phyloP scores from a whole-genome alignment of 371 early-diverging fungal species.

The Homolaphlyctis polyrhiza region DNA sequence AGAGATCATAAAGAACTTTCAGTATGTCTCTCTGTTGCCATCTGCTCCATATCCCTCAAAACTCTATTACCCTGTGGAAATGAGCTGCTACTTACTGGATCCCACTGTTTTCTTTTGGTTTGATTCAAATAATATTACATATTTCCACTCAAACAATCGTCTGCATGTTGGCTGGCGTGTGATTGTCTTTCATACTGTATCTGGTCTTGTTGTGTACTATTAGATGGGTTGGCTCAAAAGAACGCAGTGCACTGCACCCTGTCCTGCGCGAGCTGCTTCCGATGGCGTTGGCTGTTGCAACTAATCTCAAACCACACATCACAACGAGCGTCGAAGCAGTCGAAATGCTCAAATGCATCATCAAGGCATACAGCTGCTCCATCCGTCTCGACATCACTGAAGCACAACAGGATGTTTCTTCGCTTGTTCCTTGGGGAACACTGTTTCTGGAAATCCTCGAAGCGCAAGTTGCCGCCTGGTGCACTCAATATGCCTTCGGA shows the following conservation, averaged over 20 bases:
- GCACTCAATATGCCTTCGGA: slow-evolving; percentile 35
- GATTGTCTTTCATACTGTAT: neutral
- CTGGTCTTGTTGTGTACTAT: neutral
- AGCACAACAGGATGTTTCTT: slow-evolving; percentile 58
- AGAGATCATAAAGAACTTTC: slow-evolving; percentile 74
- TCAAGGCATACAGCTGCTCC: slow-evolving; percentile 72
- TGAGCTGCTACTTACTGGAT: neutral
- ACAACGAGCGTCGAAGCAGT: slow-evolving; percentile 65
- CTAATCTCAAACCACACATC: slow-evolving; percentile 7
- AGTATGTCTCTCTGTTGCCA: slow-evolving; percentile 47
- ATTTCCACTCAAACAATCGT: no score
- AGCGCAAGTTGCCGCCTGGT: slow-evolving; percentile 52
- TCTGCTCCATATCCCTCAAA: neutral
- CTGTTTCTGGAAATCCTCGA: slow-evolving; percentile 74
- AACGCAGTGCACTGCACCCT: slow-evolving; percentile 3
- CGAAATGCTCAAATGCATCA: slow-evolving; percentile 68
- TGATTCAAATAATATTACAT: neutral
- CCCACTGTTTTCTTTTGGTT: neutral
- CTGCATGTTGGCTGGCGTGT: neutral
- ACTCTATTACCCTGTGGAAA: no score
- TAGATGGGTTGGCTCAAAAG: neutral
- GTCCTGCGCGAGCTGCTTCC: slow-evolving; percentile 29
- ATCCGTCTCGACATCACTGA: slow-evolving; percentile 66
- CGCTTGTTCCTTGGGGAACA: slow-evolving; percentile 80
- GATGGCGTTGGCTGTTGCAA: slow-evolving; percentile 62